Evolutionary conservation across 495 filamentous ascomycete species (phyloP), one percentile per base, ranked within the genome.

Genomic region (Neurospora sp.): DNA sequence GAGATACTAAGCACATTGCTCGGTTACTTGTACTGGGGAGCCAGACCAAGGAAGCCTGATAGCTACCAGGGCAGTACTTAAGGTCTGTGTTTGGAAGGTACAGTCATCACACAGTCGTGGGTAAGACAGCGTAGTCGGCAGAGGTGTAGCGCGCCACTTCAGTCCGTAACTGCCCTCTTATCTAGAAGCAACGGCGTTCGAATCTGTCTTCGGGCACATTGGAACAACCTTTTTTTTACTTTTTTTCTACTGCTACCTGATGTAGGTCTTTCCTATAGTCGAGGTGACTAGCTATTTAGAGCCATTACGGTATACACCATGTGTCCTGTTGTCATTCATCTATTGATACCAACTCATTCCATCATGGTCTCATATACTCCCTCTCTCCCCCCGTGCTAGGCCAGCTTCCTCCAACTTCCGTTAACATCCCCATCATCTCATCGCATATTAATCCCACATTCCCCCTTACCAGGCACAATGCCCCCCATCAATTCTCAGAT

Each of bases 401-500:
- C 8, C 31, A 38, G 8, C 39, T 22, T 12, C 38, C 40, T 31
- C 65, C 4, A 37, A 16, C 69, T 22, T 42, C 45, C 10, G 22
- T 35, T 40, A 8, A 14, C 44, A 41, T 39, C n/a, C 39, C 4
- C 18, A 45, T 45, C 61, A 68, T 20, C 31, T 39, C 38, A 22
- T 68, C 38, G 22, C 27, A 18, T 10, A 47, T 7, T 41, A 45
- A 2, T 42, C 35, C 22, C 7, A 18, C 18, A 16, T 18, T 20
- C 9, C 31, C 6, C 12, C 53, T 74, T 87, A 96, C 93, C 93
- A 95, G 14, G 92, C 91, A 71, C 87, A 85, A 81, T 95, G 93
- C 10, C 93, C 93, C 27, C 92, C 93, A 79, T 96, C 92, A 71
- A 95, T 93, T 69, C 91, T 85, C 80, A 96, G 76, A 80, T 96